phyloP scores from a whole-genome alignment of 495 filamentous ascomycete species.

The Chaetomium cochliodes region DNA sequence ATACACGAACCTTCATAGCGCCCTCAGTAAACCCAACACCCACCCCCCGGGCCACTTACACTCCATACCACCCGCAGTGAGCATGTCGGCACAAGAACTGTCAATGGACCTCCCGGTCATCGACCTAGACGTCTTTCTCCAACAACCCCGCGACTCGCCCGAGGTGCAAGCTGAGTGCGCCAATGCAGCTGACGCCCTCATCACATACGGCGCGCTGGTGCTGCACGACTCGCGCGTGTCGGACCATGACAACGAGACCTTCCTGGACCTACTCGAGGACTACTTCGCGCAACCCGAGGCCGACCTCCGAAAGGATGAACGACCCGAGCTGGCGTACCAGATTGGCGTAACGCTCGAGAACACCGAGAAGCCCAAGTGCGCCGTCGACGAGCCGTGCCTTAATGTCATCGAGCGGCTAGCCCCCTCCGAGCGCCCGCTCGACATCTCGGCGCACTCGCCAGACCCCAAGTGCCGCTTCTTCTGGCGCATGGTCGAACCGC shows the following conservation, averaged over 20 bases:
- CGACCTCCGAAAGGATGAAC: slow-evolving; percentile 44
- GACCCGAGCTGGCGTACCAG: slow-evolving; percentile 51
- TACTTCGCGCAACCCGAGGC: slow-evolving; percentile 53
- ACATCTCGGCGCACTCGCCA: slow-evolving; percentile 46
- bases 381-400: slow-evolving; percentile 53
- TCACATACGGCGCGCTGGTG: slow-evolving; percentile 50
- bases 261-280: slow-evolving; percentile 55
- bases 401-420: slow-evolving; percentile 47
- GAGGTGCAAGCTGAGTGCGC: slow-evolving; percentile 46
- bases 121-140: slow-evolving; percentile 51
- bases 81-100: slow-evolving; percentile 22
- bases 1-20: too few relatives aligned
- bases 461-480: slow-evolving; percentile 55
- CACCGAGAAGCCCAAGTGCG: slow-evolving; percentile 56
- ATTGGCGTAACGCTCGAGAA: slow-evolving; percentile 55
- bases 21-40: background rate
- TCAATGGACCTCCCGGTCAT: slow-evolving; percentile 55
- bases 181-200: slow-evolving; percentile 47
- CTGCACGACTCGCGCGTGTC: slow-evolving; percentile 54
- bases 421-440: slow-evolving; percentile 48
- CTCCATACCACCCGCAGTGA: background rate
- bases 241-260: slow-evolving; percentile 48
- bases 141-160: slow-evolving; percentile 34
- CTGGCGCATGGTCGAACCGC: slow-evolving; percentile 48
- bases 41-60: too few relatives aligned